A percentile compares a stretch with the other conserved stretches of the same genome.
These are phyloP conservation scores for Arctium lappa DNA, from an alignment of 129 eudicot genomes.

Conservation along the genomic window DNA sequence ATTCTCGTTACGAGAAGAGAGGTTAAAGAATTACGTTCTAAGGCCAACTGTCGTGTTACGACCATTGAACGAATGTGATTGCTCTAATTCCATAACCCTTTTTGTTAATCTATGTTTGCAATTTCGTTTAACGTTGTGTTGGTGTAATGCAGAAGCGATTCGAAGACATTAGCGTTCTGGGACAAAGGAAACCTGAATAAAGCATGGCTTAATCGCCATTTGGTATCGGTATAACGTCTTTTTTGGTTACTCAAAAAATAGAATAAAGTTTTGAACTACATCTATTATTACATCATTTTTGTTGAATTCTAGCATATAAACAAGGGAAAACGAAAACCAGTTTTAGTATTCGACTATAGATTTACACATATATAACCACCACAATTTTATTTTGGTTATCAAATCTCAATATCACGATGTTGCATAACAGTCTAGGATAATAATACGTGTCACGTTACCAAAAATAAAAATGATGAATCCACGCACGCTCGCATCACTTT, in stretches of 20 bases:
- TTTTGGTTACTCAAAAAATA: neutral
- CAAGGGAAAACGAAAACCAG: neutral
- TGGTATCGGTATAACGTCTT: neutral
- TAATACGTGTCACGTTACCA: neutral
- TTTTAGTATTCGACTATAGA: neutral
- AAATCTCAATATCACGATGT: neutral
- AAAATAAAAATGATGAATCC: neutral
- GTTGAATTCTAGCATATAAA: neutral
- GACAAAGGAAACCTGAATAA: conserved; percentile 20
- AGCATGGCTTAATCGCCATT: neutral
- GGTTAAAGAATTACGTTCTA: no score
- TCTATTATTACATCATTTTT: neutral
- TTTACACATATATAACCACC: neutral
- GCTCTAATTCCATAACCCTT: neutral
- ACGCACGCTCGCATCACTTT: neutral
- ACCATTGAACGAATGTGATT: no score
- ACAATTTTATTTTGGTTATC: neutral
- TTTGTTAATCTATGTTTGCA: neutral
- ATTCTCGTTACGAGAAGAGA: neutral
- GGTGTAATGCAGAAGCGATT: conserved; percentile 19
- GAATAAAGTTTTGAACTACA: neutral
- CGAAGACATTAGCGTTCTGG: conserved; percentile 27
- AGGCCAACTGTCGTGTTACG: no score
- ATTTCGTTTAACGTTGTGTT: neutral
- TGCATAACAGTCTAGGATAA: neutral